Evolutionary conservation across 2,329 filamentous ascomycete species (phyloP).

Genomic region (Pyrenophora teres): DNA sequence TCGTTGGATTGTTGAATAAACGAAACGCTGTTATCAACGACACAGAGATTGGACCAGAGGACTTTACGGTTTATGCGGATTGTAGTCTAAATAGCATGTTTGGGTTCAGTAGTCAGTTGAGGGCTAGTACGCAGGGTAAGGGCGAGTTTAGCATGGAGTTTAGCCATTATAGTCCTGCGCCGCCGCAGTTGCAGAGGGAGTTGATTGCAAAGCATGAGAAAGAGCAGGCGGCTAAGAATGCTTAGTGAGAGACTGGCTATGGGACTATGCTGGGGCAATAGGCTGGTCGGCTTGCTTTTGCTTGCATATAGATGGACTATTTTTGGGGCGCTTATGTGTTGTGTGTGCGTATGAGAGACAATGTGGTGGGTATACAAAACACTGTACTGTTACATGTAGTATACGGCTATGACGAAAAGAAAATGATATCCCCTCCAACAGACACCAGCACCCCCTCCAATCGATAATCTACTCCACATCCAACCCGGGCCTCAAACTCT

Average conservation of each 20-base stretch:
- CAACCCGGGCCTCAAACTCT: constrained; percentile 29
- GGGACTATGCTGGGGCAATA: no score
- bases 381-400: constrained; percentile 24
- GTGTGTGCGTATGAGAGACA: no score
- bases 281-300: no score
- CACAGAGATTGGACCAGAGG: constrained; percentile 89
- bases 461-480: constrained; percentile 32
- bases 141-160: constrained; percentile 99
- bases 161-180: constrained; percentile 88
- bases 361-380: background rate
- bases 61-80: constrained; percentile 90
- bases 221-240: constrained; percentile 66
- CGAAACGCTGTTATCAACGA: constrained; percentile 93
- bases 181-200: constrained; percentile 84
- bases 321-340: constrained; percentile 6
- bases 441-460: background rate
- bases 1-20: constrained; percentile 96
- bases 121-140: constrained; percentile 95
- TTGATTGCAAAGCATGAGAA: constrained; percentile 71
- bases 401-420: constrained; percentile 5
- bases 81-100: constrained; percentile 98
- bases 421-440: constrained; percentile 21
- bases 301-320: constrained; percentile 19
- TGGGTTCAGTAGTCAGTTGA: constrained; percentile 87
- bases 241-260: constrained; percentile 48